Percentiles rank a stretch among this genome's conserved stretches.
Conservation (phyloP, 306 rosid genomes). For the Betula pendula region DNA sequence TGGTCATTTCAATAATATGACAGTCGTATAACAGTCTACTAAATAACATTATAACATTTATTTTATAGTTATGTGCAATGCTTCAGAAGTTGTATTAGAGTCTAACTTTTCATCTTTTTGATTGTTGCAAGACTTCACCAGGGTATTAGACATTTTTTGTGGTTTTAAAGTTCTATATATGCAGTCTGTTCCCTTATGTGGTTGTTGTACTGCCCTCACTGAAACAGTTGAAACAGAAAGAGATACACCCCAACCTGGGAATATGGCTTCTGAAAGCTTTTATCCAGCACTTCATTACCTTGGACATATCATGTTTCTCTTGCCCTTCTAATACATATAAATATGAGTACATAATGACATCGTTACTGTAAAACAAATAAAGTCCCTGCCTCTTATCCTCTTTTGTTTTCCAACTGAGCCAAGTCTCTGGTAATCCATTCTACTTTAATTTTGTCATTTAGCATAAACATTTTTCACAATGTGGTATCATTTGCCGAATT, state of each 20-base stretch:
- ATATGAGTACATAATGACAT: background rate
- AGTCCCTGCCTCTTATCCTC: background rate
- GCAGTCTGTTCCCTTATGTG: background rate
- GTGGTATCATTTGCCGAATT: background rate
- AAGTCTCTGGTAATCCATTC: background rate
- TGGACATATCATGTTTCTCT: background rate
- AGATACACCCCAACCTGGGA: background rate
- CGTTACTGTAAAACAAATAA: background rate
- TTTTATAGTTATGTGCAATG: background rate
- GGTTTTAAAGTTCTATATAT: background rate
- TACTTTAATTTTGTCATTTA: background rate
- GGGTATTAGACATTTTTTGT: background rate
- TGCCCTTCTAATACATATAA: background rate
- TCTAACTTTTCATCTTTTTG: background rate
- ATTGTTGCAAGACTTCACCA: background rate
- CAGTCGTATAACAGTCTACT: no score
- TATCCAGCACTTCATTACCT: background rate
- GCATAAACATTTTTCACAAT: background rate
- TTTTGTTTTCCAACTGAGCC: background rate
- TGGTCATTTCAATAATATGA: no score
- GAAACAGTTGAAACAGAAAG: background rate
- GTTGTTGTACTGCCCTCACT: background rate
- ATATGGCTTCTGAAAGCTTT: background rate
- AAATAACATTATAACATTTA: no score
- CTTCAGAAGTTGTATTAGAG: background rate